phyloP scores from a whole-genome alignment of 352 stramenopile species.

The Pythium scleroteichum region DNA sequence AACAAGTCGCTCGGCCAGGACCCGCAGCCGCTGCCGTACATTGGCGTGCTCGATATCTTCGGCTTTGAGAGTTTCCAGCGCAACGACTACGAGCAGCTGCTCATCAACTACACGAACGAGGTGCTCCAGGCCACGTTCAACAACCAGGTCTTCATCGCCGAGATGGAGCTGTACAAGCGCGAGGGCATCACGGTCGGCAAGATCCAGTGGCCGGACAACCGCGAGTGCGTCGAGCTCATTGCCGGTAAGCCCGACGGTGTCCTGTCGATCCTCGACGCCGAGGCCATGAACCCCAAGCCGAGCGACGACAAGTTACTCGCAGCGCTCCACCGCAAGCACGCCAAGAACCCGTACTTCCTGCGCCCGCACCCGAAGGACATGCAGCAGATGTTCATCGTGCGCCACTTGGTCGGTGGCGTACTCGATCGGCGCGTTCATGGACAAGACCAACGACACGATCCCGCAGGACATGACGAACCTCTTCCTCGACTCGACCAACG shows the following conservation, averaged over 20 bases:
- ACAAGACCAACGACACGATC: constrained; percentile 93
- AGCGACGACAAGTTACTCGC: constrained; percentile 88
- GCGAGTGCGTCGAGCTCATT: constrained; percentile 91
- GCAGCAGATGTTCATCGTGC: constrained; percentile 89
- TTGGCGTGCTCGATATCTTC: constrained; percentile 92
- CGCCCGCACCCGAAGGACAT: constrained; percentile 88
- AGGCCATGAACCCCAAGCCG: constrained; percentile 89
- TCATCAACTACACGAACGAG: constrained; percentile 92
- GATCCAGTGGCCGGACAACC: constrained; percentile 92
- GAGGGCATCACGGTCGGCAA: constrained; percentile 89
- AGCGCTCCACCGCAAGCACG: constrained; percentile 83
- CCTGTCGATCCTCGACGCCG: constrained; percentile 77
- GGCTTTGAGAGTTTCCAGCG: constrained; percentile 90
- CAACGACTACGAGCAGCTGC: constrained; percentile 90
- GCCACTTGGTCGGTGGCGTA: constrained; percentile 91
- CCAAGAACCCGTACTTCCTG: constrained; percentile 84
- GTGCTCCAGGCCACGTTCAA: constrained; percentile 88
- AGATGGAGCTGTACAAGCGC: constrained; percentile 90
- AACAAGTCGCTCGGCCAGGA: constrained; percentile 88
- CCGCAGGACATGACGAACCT: constrained; percentile 82
- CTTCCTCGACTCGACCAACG: constrained; percentile 72
- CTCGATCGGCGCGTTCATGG: constrained; percentile 88
- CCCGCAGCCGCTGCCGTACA: constrained; percentile 77
- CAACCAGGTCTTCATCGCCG: constrained; percentile 89
- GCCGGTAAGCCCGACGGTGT: constrained; percentile 81